A percentile compares a stretch with the other conserved stretches of the same genome.
These are phyloP conservation scores for Eucalyptus regnans DNA, from an alignment of 345 rosid species.

Conservation along the genomic window DNA sequence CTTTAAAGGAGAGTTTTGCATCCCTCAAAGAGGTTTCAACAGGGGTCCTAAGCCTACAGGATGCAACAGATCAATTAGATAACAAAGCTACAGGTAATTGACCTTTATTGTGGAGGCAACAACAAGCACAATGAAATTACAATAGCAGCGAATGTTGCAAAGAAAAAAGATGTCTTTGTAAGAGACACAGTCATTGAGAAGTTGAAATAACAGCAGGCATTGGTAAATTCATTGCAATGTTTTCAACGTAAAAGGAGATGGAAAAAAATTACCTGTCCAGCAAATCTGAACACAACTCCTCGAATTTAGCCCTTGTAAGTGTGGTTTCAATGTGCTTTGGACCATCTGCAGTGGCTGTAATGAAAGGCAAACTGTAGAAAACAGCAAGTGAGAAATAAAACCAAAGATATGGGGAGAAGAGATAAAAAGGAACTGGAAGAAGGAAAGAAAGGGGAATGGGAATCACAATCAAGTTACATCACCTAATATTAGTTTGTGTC, in stretches of 20 bases:
- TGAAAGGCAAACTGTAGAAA: slow-evolving; percentile 76
- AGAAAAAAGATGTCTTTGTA: not conserved
- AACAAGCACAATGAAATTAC: not conserved
- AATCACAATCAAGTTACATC: not conserved
- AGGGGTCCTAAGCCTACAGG: slow-evolving; percentile 64
- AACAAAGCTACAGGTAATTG: not conserved
- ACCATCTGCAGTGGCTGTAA: slow-evolving; percentile 89
- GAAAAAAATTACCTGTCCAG: slow-evolving; percentile 37
- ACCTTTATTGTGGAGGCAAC: not conserved
- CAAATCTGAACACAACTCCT: slow-evolving; percentile 44
- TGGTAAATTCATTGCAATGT: not conserved
- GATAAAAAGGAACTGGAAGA: not conserved
- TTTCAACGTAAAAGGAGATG: not conserved
- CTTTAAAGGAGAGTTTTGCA: slow-evolving; percentile 80
- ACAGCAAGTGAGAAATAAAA: not conserved
- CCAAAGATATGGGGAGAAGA: not conserved
- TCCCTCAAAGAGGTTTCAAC: slow-evolving; percentile 82
- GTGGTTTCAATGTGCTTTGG: slow-evolving; percentile 48
- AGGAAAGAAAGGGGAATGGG: not conserved
- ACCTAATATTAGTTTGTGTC: slow-evolving; percentile 83
- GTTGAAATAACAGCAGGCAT: not conserved
- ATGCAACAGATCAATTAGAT: not conserved
- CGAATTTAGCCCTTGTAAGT: slow-evolving; percentile 44
- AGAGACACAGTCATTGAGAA: not conserved
- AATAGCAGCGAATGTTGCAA: not conserved